Base-by-base conservation (phyloP, 2,329 filamentous ascomycete genomes). In the Tympanopsis confertula region DNA sequence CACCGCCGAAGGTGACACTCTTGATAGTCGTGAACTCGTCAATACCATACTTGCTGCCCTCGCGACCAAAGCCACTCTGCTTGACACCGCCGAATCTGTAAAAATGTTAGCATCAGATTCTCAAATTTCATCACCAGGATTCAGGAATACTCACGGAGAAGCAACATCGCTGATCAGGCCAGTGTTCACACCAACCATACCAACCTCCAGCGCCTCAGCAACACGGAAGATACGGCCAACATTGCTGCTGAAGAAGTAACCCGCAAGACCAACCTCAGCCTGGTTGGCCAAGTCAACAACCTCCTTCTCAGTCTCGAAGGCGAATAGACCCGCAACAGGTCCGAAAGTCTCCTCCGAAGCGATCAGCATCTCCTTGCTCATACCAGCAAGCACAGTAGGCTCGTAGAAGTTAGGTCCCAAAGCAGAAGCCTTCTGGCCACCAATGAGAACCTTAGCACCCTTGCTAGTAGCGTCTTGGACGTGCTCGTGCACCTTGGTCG, bases 361-460 rank as follows among this genome's bases (percentile, higher is more conserved):
- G 26, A 72, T 63, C 20, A 62, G 45, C 75, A 82, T 81, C 2
- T 74, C 64, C 7, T 63, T 56, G 5, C 64, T 74, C 43, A 77
- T 71, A 4, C 69, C 68, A 0, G 67, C 67, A 29, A 84, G 67
- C 39, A 83, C 70, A 0, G 78, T 83, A 2, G 76, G 78, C 50
- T 80, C 68, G 58, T 74, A 85, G 62, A 84, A 86, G 54, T 83
- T 82, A 10, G 63, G 54, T 4, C 81, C 82, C 1, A 85, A 62
- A 20, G 81, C 70, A 4, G 72, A 63, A 36, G 80, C 58, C 50
- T 66, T 69, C 49, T 79, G 66, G 3, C 82, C 82, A 29, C 76
- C 78, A 28, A 68, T 53, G 22, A 74, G 52, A 33, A 82, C 55
- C 48, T 72, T 71, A 3, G 62, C 78, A 20, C 78, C 78, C 49